Evolutionary conservation across 768 basidiomycete genomes (phyloP), one percentile per base, ranked within the genome.

Genomic region (Boletus rubropictus): DNA sequence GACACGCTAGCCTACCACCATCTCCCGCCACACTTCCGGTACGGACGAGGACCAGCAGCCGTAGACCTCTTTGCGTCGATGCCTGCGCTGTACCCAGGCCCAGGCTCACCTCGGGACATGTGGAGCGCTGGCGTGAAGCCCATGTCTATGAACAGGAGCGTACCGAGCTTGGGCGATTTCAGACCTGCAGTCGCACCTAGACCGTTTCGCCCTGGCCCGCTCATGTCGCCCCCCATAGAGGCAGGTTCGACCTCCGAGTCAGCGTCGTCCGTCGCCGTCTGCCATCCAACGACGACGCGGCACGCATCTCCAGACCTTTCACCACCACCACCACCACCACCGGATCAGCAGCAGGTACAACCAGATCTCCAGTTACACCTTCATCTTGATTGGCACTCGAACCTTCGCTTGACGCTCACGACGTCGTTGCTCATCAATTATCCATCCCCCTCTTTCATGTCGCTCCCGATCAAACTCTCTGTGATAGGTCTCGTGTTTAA

Each of bases 401-500:
- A 96, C 64, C 74, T 98, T 8, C 84, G 88, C 14, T 74, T 99
- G 55, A 89, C 88, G 7, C 76, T 99, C 46, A 83, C 89, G 25
- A 98, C 96, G 0, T 94, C 91, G 8, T 77, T 98, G 22, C 79
- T 93, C 51, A 93, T 99, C 68, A 96, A 99, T 69, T 97, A 98
- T 64, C 96, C 96, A 5, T 92, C 92, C 0, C 85, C 86, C 0
- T 80, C 86, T 64, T 98, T 99, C 75, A 97, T 99, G 94, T 84
- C 89, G 12, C 77, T 99, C 21, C 96, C 96, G 7, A 89, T 99
- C 65, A 86, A 89, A 59, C 82, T 98, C 45, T 86, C 84, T n/a
- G 80, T 98, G 22, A 94, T 86, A 0, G 89, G 90, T 1, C 74
- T 98, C 48, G 73, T 92, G 12, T 89, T 98, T 65, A 77, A 77